Evolutionary conservation across 768 basidiomycete genomes (phyloP), one percentile per base, ranked within the genome.

Genomic region (Podaxis rugospora): DNA sequence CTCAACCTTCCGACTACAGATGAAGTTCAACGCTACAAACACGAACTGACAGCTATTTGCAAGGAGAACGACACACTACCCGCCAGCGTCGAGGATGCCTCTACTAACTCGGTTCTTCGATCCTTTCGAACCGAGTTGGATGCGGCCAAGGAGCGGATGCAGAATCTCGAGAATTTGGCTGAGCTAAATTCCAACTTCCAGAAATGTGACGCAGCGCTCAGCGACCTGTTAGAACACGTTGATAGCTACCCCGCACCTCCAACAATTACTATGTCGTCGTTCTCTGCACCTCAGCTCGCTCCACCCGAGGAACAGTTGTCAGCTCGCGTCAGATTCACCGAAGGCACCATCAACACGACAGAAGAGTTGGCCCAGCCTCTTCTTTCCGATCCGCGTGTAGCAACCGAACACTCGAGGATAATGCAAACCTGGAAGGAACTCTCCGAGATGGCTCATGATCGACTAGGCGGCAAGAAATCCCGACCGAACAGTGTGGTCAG

Each of bases 191-290:
- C 77, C 21, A 68, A 75, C 37, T 70, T 88, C 7, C 77, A 77
- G 27, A 68, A 70, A 18, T 92, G 90, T 65, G 93, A 95, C 69
- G 75, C 78, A n/a, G 83, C 86, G 21, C 77, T 94, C 47, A 95
- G 93, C 66, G 91, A 94, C 70, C 77, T 95, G 4, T 75, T 95
- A 50, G 90, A 93, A 67, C 90, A 93, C 67, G 79, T 93, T 57
- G 93, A 95, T 69, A 92, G 89, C 66, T 93, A 86, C 68, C 92
- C 93, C 7, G 80, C 83, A 2, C 70, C 76, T 35, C 87, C 87
- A 4, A 69, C 76, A 27, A 78, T 80, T 4, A 72, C 80, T 2
- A 69, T 87, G 35, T 77, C 83, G 3, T 85, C 85, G 9, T 23
- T 72, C 77, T 14, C 84, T 84, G 64, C 62, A 73, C 39, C 50